Percentiles rank a stretch among this genome's conserved stretches.
phyloP scores from a whole-genome alignment of 2,329 filamentous ascomycete species.

The Capronia coronata region DNA sequence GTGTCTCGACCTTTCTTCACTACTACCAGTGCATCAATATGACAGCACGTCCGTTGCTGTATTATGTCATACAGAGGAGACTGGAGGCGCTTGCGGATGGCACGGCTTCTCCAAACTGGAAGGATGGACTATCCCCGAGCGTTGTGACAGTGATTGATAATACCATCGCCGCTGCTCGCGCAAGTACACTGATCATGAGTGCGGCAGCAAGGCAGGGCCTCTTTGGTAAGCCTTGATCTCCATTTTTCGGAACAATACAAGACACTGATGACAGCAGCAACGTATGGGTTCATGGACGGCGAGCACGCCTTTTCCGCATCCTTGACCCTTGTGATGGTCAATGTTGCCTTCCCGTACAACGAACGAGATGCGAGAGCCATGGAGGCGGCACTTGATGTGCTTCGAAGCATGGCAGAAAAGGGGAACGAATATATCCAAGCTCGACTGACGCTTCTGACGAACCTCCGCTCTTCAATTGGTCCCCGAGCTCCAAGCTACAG shows the following conservation, averaged over 20 bases:
- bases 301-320: conserved; percentile 52
- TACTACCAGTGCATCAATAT: conserved; percentile 56
- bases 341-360: conserved; percentile 47
- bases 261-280: conserved; percentile 35
- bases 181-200: conserved; percentile 46
- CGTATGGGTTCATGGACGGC: conserved; percentile 53
- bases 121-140: conserved; percentile 43
- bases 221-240: conserved; percentile 38
- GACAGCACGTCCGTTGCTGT: conserved; percentile 49
- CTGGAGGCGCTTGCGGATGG: conserved; percentile 35
- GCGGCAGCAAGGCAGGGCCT: conserved; percentile 46
- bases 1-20: conserved; percentile 48
- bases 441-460: conserved; percentile 36
- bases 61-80: conserved; percentile 48
- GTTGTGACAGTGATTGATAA: conserved; percentile 49
- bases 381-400: conserved; percentile 43
- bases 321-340: conserved; percentile 51
- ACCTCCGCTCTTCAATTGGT: conserved; percentile 33
- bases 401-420: conserved; percentile 47
- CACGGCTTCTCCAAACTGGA: conserved; percentile 41
- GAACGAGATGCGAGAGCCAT: conserved; percentile 41
- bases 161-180: conserved; percentile 47
- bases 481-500: conserved; percentile 1
- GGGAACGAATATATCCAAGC: conserved; percentile 48
- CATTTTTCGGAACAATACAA: neutral